Conservation (phyloP, 768 basidiomycete species). For the Amanita subjunquillea region DNA sequence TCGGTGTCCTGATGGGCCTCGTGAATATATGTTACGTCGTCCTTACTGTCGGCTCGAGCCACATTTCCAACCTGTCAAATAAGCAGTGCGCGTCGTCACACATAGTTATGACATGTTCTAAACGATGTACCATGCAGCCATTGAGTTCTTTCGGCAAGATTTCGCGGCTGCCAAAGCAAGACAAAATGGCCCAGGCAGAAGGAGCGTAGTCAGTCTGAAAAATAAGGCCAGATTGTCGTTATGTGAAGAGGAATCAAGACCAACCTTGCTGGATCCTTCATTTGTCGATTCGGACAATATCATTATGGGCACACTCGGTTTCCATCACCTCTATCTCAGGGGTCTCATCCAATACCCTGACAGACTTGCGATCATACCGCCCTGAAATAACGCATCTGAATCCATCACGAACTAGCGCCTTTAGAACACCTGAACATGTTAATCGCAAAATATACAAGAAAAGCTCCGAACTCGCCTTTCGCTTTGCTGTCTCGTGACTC, state of each 20-base stretch:
- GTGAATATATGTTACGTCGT: not conserved
- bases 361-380: not conserved
- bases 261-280: not conserved
- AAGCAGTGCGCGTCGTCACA: not conserved
- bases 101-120: conserved; percentile 7
- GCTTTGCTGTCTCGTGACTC: conserved; percentile 11
- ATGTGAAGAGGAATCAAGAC: not conserved
- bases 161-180: not conserved
- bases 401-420: conserved; percentile 4
- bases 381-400: conserved; percentile 3
- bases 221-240: not conserved
- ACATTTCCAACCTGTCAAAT: no score
- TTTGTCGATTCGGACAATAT: conserved; percentile 2
- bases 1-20: no score
- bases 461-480: not conserved
- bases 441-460: not conserved
- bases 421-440: not conserved
- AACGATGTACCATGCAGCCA: conserved; percentile 1
- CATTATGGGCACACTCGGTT: conserved; percentile 3
- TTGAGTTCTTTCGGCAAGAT: not conserved
- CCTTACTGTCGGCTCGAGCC: conserved; percentile 4
- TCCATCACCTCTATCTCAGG: not conserved
- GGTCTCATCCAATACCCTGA: not conserved
- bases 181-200: not conserved
- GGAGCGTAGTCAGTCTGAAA: not conserved